phyloP scores from a whole-genome alignment of 495 filamentous ascomycete species.

The Penicillium turbatum region DNA sequence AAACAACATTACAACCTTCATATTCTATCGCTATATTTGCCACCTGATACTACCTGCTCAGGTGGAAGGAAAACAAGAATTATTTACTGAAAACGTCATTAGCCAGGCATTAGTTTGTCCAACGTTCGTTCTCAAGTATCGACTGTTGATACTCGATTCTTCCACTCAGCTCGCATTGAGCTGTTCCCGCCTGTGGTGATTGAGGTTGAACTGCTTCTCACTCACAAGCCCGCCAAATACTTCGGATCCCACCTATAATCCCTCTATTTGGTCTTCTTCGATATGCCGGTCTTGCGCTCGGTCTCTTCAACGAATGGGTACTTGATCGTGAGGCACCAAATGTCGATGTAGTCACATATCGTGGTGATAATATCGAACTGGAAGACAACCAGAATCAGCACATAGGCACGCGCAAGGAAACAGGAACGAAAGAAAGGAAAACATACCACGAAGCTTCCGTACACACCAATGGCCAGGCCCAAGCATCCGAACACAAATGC shows the following conservation, averaged over 20 bases:
- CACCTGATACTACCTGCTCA: not conserved
- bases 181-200: constrained; percentile 11
- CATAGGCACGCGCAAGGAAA: not conserved
- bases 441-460: constrained; percentile 88
- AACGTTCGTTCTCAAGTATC: not conserved
- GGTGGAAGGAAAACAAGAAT: constrained; percentile 2
- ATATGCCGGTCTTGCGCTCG: constrained; percentile 18
- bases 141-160: constrained; percentile 2
- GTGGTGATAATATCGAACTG: constrained; percentile 86
- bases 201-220: constrained; percentile 20
- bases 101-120: constrained; percentile 4
- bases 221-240: constrained; percentile 4
- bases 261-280: constrained; percentile 34
- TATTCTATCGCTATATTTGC: constrained; percentile 10
- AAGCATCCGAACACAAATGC: constrained; percentile 81
- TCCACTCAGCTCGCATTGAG: constrained; percentile 10
- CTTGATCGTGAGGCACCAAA: constrained; percentile 98
- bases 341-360: constrained; percentile 96
- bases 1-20: constrained; percentile 1
- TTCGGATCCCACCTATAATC: not conserved
- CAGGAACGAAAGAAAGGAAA: not conserved
- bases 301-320: constrained; percentile 42
- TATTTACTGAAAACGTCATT: constrained; percentile 11
- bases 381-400: not conserved
- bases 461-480: constrained; percentile 75